phyloP scores from a whole-genome alignment of 495 filamentous ascomycete species.

The Elasticomyces elasticus region DNA sequence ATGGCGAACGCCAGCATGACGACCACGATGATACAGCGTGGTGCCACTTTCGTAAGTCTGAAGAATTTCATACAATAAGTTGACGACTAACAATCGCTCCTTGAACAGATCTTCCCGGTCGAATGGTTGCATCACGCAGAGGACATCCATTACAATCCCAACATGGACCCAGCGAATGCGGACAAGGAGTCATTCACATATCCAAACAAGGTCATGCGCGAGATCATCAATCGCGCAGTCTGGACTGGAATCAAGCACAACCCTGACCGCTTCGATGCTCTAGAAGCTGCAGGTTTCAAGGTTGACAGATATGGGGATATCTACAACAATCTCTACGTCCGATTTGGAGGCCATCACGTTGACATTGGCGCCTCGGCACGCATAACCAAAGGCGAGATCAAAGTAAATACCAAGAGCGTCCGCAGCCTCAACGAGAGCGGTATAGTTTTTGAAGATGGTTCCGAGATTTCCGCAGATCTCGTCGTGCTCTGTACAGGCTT shows the following conservation, averaged over 20 bases:
- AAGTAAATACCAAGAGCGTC: conserved; percentile 27
- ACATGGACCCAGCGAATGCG: conserved; percentile 24
- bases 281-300: conserved; percentile 31
- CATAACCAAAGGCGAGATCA: conserved; percentile 32
- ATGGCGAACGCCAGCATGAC: conserved; percentile 32
- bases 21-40: conserved; percentile 36
- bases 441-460: conserved; percentile 31
- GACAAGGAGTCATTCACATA: conserved; percentile 24
- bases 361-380: conserved; percentile 33
- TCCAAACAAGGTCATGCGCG: conserved; percentile 22
- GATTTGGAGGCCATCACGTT: conserved; percentile 35
- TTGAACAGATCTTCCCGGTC: conserved; percentile 29
- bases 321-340: conserved; percentile 23
- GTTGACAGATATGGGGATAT: conserved; percentile 28
- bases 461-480: conserved; percentile 30
- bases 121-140: conserved; percentile 18
- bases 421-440: conserved; percentile 31
- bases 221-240: conserved; percentile 5
- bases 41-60: conserved; percentile 20
- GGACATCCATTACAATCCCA: conserved; percentile 27
- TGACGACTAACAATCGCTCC: no score
- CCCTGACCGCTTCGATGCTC: conserved; percentile 30
- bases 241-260: neutral
- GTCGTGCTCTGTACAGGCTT: conserved; percentile 37
- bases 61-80: no score